These are phyloP conservation scores for Sporothrix pallida DNA, from an alignment of 2,329 filamentous ascomycete species.

Conservation along the genomic window DNA sequence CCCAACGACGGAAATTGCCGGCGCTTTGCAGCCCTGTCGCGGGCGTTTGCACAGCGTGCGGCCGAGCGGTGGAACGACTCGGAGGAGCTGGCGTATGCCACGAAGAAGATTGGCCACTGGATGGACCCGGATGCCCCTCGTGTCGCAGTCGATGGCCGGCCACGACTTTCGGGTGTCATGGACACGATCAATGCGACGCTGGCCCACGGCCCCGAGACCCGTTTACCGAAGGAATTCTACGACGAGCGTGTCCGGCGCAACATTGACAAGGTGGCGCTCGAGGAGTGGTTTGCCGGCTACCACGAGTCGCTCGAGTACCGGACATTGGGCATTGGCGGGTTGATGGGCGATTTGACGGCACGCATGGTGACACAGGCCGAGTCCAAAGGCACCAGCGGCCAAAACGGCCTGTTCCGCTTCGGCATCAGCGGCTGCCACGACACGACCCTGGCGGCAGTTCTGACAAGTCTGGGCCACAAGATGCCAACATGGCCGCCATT, in stretches of 20 bases:
- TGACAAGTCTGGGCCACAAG: slow-evolving; percentile 80
- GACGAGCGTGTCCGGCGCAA: slow-evolving; percentile 72
- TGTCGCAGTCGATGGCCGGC: slow-evolving; percentile 83
- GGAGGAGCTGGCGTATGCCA: slow-evolving; percentile 83
- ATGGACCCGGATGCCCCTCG: slow-evolving; percentile 74
- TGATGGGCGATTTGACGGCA: slow-evolving; percentile 82
- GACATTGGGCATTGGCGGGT: slow-evolving; percentile 81
- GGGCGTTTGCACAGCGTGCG: slow-evolving; percentile 73
- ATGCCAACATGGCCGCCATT: slow-evolving; percentile 84
- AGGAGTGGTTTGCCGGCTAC: slow-evolving; percentile 94
- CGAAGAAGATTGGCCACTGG: slow-evolving; percentile 77
- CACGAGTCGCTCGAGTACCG: slow-evolving; percentile 84
- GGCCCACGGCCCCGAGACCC: slow-evolving; percentile 81
- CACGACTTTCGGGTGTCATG: slow-evolving; percentile 87
- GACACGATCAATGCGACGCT: slow-evolving; percentile 90
- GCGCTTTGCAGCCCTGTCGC: slow-evolving; percentile 71
- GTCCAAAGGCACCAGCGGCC: slow-evolving; percentile 39
- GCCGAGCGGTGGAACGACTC: slow-evolving; percentile 76
- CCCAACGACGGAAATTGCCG: slow-evolving; percentile 78
- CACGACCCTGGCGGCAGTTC: slow-evolving; percentile 82
- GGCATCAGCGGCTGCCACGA: slow-evolving; percentile 88
- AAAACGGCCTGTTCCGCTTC: slow-evolving; percentile 65
- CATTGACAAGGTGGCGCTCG: slow-evolving; percentile 76
- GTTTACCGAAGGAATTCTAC: slow-evolving; percentile 85
- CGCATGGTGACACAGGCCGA: slow-evolving; percentile 74